Evolutionary conservation across 257 asterid genomes (phyloP), one percentile per base, ranked within the genome.

Genomic region (Thymus mandschuricus): DNA sequence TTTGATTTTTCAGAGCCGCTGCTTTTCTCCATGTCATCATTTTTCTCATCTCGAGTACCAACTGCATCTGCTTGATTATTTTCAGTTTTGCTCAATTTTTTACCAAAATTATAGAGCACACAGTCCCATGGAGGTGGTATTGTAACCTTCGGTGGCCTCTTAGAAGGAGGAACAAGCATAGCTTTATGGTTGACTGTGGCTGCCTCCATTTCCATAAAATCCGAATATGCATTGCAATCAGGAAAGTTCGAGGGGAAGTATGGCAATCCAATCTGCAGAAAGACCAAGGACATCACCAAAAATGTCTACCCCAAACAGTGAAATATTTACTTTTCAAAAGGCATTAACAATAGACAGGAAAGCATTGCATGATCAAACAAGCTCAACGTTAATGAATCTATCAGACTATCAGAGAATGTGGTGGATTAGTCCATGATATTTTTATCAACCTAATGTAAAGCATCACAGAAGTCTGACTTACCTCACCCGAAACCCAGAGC

Each of bases 401-500:
- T 48, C 52, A 48, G 27, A 1, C n/a, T n/a, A n/a, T n/a, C n/a
- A n/a, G n/a, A n/a, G 41, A 4, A 35, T 7, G 6, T 5, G 41
- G 41, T 35, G 41, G 4, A 35, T 35, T 35, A 35, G 6, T 7
- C 41, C n/a, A n/a, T n/a, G n/a, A n/a, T n/a, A n/a, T n/a, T n/a
- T n/a, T n/a, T 35, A 35, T 35, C n/a, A n/a, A n/a, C n/a, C n/a
- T n/a, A n/a, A n/a, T n/a, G n/a, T n/a, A n/a, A n/a, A n/a, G n/a
- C n/a, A n/a, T n/a, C n/a, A n/a, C n/a, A n/a, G n/a, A n/a, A n/a
- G n/a, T n/a, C n/a, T 34, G 40, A 68, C 84, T 81, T 79, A 89
- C 98, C 78, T 88, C 96, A 67, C 90, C 64, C 44, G 98, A 83
- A 74, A 89, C 82, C 96, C 96, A 89, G 38, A 80, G 97, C 78